A percentile compares a stretch with the other conserved stretches of the same genome.
Conservation (phyloP, 768 basidiomycete species). For the Phylloporus sp. region DNA sequence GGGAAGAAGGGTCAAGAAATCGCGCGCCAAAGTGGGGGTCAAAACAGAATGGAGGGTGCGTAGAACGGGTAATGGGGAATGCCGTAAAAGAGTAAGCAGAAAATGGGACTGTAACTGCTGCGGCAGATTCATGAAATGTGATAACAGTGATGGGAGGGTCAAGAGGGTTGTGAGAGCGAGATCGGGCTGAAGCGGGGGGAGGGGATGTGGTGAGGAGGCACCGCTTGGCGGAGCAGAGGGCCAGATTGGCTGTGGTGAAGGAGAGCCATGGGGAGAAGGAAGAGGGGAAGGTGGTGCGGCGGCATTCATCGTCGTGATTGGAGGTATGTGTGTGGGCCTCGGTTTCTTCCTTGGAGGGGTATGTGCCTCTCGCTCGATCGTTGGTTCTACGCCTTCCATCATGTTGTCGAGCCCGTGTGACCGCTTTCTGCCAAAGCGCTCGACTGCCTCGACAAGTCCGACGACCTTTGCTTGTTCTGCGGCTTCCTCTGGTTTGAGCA, state of each 20-base stretch:
- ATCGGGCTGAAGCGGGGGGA: conserved; percentile 76
- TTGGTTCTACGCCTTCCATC: conserved; percentile 74
- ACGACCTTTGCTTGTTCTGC: conserved; percentile 47
- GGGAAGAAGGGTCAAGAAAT: conserved; percentile 89
- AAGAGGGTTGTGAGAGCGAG: conserved; percentile 77
- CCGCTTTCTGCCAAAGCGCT: conserved; percentile 68
- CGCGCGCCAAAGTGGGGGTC: conserved; percentile 85
- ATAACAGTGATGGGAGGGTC: conserved; percentile 76
- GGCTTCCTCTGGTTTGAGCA: conserved; percentile 64
- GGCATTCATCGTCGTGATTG: conserved; percentile 58
- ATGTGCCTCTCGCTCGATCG: conserved; percentile 40
- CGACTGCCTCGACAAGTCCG: conserved; percentile 73
- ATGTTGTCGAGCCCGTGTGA: conserved; percentile 47
- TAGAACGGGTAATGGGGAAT: conserved; percentile 86
- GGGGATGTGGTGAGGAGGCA: conserved; percentile 62
- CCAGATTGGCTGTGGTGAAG: conserved; percentile 70
- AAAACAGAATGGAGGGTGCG: conserved; percentile 86
- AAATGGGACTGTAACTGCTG: conserved; percentile 87
- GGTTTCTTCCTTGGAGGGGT: conserved; percentile 73
- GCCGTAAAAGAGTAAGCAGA: conserved; percentile 85
- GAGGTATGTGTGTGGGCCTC: conserved; percentile 53
- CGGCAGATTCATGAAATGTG: conserved; percentile 77
- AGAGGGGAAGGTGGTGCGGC: conserved; percentile 82
- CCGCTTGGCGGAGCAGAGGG: conserved; percentile 80
- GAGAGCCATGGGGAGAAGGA: conserved; percentile 82